These are phyloP conservation scores for Penicillium riverlandense DNA, from an alignment of 495 filamentous ascomycete species.

Conservation along the genomic window DNA sequence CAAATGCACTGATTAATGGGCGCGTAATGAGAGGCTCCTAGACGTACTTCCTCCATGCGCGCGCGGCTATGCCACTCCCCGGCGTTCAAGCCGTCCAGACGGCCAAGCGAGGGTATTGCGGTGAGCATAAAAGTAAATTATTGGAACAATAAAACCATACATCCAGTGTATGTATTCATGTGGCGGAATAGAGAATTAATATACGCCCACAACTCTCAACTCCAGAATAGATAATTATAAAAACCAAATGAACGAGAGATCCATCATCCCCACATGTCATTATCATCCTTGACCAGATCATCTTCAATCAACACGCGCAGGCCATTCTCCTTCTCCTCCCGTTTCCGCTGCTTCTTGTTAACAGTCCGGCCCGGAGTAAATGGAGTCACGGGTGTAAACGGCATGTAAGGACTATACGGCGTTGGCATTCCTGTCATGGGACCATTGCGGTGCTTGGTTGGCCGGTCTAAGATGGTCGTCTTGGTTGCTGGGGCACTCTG, in stretches of 20 bases:
- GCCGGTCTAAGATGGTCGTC: conserved; percentile 70
- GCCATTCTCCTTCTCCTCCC: conserved; percentile 31
- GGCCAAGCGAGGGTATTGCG: not conserved
- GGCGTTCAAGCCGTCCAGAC: too few relatives aligned
- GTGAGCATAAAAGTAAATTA: not conserved
- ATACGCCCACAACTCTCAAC: not conserved
- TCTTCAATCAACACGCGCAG: conserved; percentile 37
- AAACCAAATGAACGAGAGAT: too few relatives aligned
- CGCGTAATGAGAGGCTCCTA: too few relatives aligned
- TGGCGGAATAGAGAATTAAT: too few relatives aligned
- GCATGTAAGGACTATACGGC: conserved; percentile 89
- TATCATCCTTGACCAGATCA: conserved; percentile 44
- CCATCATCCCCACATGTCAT: conserved; percentile 48
- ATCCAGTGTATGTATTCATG: conserved; percentile 3
- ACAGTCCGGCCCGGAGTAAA: conserved; percentile 74
- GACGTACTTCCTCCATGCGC: too few relatives aligned
- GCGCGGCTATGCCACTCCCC: too few relatives aligned
- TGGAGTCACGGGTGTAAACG: conserved; percentile 79
- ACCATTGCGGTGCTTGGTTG: conserved; percentile 44
- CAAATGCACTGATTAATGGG: too few relatives aligned
- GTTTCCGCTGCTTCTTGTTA: conserved; percentile 66
- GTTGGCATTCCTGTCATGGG: conserved; percentile 70
- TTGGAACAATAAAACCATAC: conserved; percentile 1
- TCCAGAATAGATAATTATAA: not conserved
- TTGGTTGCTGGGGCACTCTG: conserved; percentile 61